phyloP scores from a whole-genome alignment of 108 stramenopile genomes.

The Fistulifera pelliculosa region DNA sequence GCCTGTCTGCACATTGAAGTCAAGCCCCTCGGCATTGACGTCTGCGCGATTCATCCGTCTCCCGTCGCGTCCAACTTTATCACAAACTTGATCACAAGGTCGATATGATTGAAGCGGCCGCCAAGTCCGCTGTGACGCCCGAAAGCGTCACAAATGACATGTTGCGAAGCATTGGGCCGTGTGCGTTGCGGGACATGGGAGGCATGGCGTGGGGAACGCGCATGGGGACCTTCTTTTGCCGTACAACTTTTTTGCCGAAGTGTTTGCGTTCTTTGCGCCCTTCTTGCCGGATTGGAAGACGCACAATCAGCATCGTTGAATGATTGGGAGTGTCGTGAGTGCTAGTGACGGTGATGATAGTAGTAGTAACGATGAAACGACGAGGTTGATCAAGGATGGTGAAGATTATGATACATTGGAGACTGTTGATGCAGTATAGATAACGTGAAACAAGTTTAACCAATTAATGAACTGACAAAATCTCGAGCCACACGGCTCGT shows the following conservation, averaged over 20 bases:
- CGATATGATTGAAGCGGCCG: slow-evolving; percentile 83
- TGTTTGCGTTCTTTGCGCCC: slow-evolving; percentile 79
- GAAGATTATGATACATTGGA: too few relatives aligned
- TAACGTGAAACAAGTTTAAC: too few relatives aligned
- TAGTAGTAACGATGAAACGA: too few relatives aligned
- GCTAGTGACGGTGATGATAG: too few relatives aligned
- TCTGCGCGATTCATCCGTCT: slow-evolving; percentile 94
- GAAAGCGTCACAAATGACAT: slow-evolving; percentile 77
- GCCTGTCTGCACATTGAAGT: slow-evolving; percentile 82
- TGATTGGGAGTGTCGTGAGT: slow-evolving; percentile 52
- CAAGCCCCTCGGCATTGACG: slow-evolving; percentile 88
- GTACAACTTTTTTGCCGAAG: slow-evolving; percentile 87
- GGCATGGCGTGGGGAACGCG: slow-evolving; percentile 58
- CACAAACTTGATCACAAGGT: slow-evolving; percentile 87
- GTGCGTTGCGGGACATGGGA: slow-evolving; percentile 82
- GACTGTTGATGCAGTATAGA: too few relatives aligned
- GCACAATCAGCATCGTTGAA: slow-evolving; percentile 53
- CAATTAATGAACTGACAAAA: too few relatives aligned
- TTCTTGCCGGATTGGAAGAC: slow-evolving; percentile 89
- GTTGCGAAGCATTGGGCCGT: slow-evolving; percentile 84
- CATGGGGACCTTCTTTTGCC: slow-evolving; percentile 84
- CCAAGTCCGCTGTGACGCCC: slow-evolving; percentile 86
- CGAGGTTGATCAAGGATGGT: too few relatives aligned
- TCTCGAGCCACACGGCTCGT: too few relatives aligned
- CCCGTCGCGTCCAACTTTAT: slow-evolving; percentile 96